A percentile compares a stretch with the other conserved stretches of the same genome.
These are phyloP conservation scores for Pinus taeda DNA, from an alignment of 75 land plant species.

Conservation along the genomic window DNA sequence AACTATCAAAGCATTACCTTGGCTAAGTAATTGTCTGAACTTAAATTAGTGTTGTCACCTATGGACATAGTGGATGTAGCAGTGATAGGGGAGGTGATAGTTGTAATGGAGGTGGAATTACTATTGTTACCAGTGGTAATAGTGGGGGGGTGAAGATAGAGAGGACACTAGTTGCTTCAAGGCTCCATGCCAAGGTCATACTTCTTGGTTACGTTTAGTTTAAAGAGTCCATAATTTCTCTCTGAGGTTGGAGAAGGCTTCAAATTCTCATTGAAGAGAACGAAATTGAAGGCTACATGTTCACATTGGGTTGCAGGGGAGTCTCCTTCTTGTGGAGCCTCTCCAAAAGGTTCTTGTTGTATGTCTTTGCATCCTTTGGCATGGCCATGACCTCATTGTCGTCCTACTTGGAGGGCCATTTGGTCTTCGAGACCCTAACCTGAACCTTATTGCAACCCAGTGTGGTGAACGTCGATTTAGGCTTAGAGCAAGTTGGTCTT, in stretches of 20 bases:
- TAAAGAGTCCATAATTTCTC: conserved; percentile 85
- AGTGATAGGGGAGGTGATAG: too few relatives aligned
- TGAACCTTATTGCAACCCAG: conserved; percentile 32
- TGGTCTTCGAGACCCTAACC: conserved; percentile 68
- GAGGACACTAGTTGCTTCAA: background rate
- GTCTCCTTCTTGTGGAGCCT: conserved; percentile 46
- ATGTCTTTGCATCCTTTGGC: conserved; percentile 59
- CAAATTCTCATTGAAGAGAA: conserved; percentile 85
- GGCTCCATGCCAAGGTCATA: conserved; percentile 30
- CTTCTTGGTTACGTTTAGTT: conserved; percentile 67
- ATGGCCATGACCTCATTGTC: conserved; percentile 59
- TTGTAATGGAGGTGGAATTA: too few relatives aligned
- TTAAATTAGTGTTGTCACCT: too few relatives aligned
- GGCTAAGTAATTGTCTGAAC: too few relatives aligned
- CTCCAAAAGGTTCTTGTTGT: conserved; percentile 73
- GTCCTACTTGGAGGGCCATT: conserved; percentile 87
- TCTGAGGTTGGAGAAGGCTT: conserved; percentile 84
- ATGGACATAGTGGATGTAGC: too few relatives aligned
- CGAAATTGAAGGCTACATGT: conserved; percentile 68
- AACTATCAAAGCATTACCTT: too few relatives aligned
- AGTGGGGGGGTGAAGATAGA: background rate
- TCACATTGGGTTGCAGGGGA: conserved; percentile 53
- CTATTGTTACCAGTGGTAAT: background rate
- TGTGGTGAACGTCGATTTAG: background rate
- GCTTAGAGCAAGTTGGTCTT: conserved; percentile 49